These are phyloP conservation scores for Vitis hybrid DNA, from an alignment of 177 flowering plant species.

Conservation along the genomic window DNA sequence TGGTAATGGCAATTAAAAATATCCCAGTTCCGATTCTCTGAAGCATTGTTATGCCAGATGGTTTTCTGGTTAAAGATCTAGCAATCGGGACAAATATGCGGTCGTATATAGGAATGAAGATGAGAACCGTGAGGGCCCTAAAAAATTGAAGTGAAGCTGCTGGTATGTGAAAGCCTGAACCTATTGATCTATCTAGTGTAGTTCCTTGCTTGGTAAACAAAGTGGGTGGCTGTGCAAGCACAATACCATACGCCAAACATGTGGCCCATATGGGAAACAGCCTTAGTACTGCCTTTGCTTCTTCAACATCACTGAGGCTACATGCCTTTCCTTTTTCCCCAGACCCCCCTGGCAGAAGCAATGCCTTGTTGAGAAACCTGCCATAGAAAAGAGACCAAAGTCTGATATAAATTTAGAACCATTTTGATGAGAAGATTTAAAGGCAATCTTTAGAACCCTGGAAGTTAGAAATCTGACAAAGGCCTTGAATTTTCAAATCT, in stretches of 20 bases:
- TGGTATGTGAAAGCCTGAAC: background rate
- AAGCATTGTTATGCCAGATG: no score
- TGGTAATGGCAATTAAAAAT: no score
- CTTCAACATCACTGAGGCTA: background rate
- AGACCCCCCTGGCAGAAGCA: background rate
- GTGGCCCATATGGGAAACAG: background rate
- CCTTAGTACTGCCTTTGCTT: background rate
- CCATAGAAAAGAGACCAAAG: background rate
- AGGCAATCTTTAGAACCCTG: background rate
- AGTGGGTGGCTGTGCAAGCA: background rate
- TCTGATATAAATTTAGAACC: background rate
- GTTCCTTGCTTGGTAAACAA: constrained; percentile 2
- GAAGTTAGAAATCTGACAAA: background rate
- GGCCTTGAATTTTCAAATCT: background rate
- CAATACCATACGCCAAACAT: background rate
- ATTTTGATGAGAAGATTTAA: background rate
- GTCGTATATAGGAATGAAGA: no score
- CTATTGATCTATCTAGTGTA: background rate
- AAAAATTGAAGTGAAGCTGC: background rate
- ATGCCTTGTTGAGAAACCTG: constrained; percentile 2
- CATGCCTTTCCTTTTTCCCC: background rate
- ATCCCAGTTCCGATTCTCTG: no score
- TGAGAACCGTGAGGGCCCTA: background rate
- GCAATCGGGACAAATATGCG: no score
- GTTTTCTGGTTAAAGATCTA: no score